A percentile compares a stretch with the other conserved stretches of the same genome.
phyloP scores from a whole-genome alignment of 78 protist species.

The Cavenderia fasciculata region DNA sequence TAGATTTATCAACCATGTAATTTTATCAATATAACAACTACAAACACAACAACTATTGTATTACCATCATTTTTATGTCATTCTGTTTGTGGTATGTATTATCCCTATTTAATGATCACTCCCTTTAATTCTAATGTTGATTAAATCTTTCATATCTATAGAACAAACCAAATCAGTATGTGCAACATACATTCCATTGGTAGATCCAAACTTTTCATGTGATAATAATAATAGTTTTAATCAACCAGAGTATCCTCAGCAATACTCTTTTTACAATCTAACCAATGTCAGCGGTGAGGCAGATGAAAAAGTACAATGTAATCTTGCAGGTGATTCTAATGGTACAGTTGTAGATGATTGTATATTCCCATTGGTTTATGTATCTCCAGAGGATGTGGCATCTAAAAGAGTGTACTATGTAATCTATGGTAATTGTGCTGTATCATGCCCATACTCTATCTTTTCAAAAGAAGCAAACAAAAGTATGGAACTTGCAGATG shows the following conservation, averaged over 20 bases:
- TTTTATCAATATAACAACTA: too few species aligned
- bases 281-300: not conserved
- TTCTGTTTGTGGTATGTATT: too few species aligned
- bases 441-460: not conserved
- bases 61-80: too few species aligned
- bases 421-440: not conserved
- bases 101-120: too few species aligned
- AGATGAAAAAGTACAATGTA: too few species aligned
- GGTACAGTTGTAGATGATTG: not conserved
- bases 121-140: too few species aligned
- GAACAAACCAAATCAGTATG: not conserved
- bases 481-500: not conserved
- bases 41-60: too few species aligned
- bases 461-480: not conserved
- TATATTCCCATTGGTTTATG: not conserved
- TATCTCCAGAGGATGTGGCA: not conserved
- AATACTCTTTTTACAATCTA: not conserved
- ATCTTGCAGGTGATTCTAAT: not conserved
- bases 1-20: not conserved
- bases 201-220: not conserved
- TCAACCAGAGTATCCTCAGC: not conserved
- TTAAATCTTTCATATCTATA: too few species aligned
- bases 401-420: not conserved
- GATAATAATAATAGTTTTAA: too few species aligned
- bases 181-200: not conserved